phyloP scores from a whole-genome alignment of 352 stramenopile species.

The Phytophthora fragariae region DNA sequence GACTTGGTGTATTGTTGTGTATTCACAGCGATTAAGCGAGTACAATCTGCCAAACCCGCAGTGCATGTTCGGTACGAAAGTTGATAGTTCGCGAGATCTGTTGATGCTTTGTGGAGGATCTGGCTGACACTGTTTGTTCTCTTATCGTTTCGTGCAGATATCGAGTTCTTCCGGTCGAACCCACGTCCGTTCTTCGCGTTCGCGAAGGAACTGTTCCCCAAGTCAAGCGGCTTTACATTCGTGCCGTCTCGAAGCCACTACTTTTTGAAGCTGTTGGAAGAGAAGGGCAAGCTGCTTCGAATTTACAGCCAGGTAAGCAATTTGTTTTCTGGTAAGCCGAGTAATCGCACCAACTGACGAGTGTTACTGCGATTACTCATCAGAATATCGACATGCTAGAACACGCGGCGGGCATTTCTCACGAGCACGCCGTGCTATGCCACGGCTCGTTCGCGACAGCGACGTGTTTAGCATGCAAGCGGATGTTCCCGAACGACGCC shows the following conservation, averaged over 20 bases:
- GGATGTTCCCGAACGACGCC: slow-evolving; percentile 79
- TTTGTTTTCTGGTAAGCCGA: neutral
- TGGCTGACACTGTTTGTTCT: slow-evolving; percentile 47
- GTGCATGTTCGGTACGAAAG: slow-evolving; percentile 83
- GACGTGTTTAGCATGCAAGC: slow-evolving; percentile 93
- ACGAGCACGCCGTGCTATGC: slow-evolving; percentile 92
- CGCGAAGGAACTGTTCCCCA: slow-evolving; percentile 89
- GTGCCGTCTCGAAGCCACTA: slow-evolving; percentile 94
- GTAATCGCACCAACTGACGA: neutral
- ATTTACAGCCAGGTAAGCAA: slow-evolving; percentile 89
- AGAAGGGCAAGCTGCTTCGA: slow-evolving; percentile 93
- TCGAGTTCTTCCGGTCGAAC: slow-evolving; percentile 97
- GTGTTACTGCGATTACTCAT: slow-evolving; percentile 11
- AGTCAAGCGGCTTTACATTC: slow-evolving; percentile 84
- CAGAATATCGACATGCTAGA: slow-evolving; percentile 99
- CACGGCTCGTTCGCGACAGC: slow-evolving; percentile 95
- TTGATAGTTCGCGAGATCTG: neutral
- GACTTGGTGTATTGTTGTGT: slow-evolving; percentile 8
- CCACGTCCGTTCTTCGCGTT: slow-evolving; percentile 98
- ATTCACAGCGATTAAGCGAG: slow-evolving; percentile 66
- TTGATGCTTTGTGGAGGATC: neutral
- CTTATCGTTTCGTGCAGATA: slow-evolving; percentile 65
- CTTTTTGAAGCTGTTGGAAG: slow-evolving; percentile 95
- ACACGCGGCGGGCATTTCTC: slow-evolving; percentile 91
- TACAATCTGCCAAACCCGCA: slow-evolving; percentile 88